Base-by-base conservation (phyloP, 2,329 filamentous ascomycete genomes). In the Stromatinia cepivora region DNA sequence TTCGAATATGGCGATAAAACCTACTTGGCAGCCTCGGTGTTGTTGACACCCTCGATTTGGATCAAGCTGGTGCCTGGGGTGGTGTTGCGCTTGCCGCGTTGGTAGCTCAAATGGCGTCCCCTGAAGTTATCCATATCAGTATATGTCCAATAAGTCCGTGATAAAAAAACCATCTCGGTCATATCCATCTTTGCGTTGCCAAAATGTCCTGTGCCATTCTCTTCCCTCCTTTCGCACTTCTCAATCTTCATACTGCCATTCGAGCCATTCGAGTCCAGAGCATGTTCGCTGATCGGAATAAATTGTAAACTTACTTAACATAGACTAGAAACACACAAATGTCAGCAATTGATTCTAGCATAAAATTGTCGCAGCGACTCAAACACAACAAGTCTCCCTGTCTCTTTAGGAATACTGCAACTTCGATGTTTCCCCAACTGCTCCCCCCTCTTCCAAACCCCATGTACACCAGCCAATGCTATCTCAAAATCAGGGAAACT, bases 51-150 rank as follows among this genome's bases (percentile, higher is more conserved):
- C 88, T 99, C 94, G 81, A 99, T 97, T 90, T 97, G 95, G 86
- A 99, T 91, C 85, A 98, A 88, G 82, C 92, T 92, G 79, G 92
- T 96, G 85, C 90, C 90, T 79, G 94, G 91, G 87, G 92, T 93
- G 82, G 90, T 93, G 85, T 88, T 91, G 85, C 92, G 92, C 88
- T 96, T 94, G 83, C 91, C 91, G 84, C 94, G 92, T 88, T 97
- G 91, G 88, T 97, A 97, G 86, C 91, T 94, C 86, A 98, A 87
- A 90, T 98, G 94, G 85, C 93, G 94, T 87, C 93, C 94, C 93
- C 92, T 96, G 58, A 81, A 74, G 75, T 72, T 13, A 68, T 48
- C 28, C 20, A 56, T 57, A 66, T 67, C 58, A 68, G 66, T 46
- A 56, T n/a, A 22, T 54, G 48, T 63, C 57, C 34, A n/a, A 25